Evolutionary conservation across 176 grass and related monocot genomes (phyloP).

Genomic region (Oryza officinalis): DNA sequence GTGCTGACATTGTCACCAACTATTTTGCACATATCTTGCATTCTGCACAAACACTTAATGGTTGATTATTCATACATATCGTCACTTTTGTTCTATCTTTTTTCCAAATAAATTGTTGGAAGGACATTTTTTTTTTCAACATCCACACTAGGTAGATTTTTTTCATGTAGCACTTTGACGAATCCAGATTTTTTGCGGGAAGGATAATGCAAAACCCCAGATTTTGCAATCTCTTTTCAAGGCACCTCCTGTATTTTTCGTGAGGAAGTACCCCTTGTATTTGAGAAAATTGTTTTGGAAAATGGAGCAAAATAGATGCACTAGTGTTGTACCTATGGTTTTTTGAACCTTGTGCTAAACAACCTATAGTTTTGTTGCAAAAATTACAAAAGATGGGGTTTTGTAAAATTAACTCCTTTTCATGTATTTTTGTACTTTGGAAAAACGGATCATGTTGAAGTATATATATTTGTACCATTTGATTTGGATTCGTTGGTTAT

Average conservation of each 20-base stretch:
- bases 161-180: not conserved
- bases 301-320: not conserved
- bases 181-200: not conserved
- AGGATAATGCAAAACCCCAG: not conserved
- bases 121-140: not conserved
- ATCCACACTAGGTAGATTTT: not conserved
- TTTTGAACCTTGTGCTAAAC: not conserved
- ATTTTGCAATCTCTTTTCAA: not conserved
- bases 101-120: slow-evolving; percentile 20
- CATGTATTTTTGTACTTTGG: not conserved
- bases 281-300: not conserved
- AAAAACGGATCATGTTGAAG: not conserved
- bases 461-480: not conserved
- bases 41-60: not conserved
- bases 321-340: not conserved
- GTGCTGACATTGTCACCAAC: not conserved
- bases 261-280: not conserved
- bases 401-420: not conserved
- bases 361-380: not conserved
- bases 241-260: not conserved
- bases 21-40: slow-evolving; percentile 1
- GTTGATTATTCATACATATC: not conserved
- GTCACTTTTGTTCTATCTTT: not conserved
- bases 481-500: not conserved
- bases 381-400: not conserved